These are phyloP conservation scores for Pulveroboletus sp. DNA, from an alignment of 768 basidiomycete genomes.

Conservation along the genomic window DNA sequence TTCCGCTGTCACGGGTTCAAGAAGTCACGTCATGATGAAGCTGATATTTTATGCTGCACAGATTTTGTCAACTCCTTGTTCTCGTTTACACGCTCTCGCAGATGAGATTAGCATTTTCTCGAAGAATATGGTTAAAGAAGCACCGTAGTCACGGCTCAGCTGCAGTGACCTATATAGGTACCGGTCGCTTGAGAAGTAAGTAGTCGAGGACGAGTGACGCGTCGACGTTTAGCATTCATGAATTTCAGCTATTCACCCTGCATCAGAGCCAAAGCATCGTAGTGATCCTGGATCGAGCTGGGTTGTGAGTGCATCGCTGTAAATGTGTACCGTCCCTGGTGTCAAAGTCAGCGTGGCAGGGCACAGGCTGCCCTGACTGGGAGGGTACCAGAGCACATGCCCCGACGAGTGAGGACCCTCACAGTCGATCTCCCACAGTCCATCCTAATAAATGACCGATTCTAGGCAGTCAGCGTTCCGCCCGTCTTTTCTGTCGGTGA, in stretches of 20 bases:
- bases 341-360: background rate
- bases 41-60: conserved; percentile 67
- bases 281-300: background rate
- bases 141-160: background rate
- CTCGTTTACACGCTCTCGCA: conserved; percentile 37
- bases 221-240: background rate
- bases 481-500: background rate
- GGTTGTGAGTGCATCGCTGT: background rate
- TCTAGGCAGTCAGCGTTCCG: background rate
- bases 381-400: conserved; percentile 13
- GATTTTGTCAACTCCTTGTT: conserved; percentile 44
- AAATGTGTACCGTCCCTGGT: background rate
- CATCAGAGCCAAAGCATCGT: too few species aligned
- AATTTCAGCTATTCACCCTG: too few species aligned
- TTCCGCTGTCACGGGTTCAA: background rate
- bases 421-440: conserved; percentile 14
- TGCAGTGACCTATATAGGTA: background rate
- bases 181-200: background rate
- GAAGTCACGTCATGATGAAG: conserved; percentile 49
- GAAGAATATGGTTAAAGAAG: conserved; percentile 23
- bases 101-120: conserved; percentile 36
- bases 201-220: background rate
- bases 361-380: conserved; percentile 12
- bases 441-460: background rate
- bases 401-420: conserved; percentile 22